These are phyloP conservation scores for Crithidia mellificae DNA, from an alignment of 208 protist species.

Conservation along the genomic window DNA sequence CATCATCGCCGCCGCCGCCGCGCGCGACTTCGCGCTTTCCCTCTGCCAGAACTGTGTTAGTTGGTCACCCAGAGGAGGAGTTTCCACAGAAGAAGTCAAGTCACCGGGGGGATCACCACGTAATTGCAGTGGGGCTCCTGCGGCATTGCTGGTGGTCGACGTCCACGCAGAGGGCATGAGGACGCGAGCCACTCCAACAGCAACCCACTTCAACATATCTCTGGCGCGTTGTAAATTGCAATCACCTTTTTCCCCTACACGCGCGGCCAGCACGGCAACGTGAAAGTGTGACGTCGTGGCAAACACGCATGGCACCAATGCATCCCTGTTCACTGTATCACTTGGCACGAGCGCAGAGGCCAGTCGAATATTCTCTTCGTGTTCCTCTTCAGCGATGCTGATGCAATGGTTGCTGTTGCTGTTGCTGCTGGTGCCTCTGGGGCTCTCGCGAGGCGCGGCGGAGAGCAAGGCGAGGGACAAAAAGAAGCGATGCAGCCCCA, in stretches of 20 bases:
- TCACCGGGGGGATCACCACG: neutral
- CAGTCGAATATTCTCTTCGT: neutral
- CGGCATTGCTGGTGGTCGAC: neutral
- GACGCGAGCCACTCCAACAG: neutral
- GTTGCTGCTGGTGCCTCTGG: too few species aligned
- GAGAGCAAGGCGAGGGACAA: conserved; percentile 15
- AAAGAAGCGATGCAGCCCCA: conserved; percentile 18
- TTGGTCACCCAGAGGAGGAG: neutral
- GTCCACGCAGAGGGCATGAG: neutral
- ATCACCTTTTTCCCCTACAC: neutral
- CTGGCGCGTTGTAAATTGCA: neutral
- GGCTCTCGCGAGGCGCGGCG: neutral
- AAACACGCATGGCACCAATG: conserved; percentile 3
- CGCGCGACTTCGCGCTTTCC: neutral
- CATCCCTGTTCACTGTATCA: too few species aligned
- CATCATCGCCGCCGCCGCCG: conserved; percentile 9
- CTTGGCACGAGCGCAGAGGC: neutral
- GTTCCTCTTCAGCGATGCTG: neutral
- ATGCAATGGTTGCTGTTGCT: too few species aligned
- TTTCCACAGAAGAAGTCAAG: neutral
- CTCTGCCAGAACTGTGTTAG: neutral
- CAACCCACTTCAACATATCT: conserved; percentile 1
- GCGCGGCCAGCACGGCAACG: neutral
- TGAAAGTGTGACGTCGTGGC: neutral
- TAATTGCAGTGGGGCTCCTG: neutral